These are phyloP conservation scores for Cryptosporidium xiaoi DNA, from an alignment of 169 alveolate species.

Conservation along the genomic window DNA sequence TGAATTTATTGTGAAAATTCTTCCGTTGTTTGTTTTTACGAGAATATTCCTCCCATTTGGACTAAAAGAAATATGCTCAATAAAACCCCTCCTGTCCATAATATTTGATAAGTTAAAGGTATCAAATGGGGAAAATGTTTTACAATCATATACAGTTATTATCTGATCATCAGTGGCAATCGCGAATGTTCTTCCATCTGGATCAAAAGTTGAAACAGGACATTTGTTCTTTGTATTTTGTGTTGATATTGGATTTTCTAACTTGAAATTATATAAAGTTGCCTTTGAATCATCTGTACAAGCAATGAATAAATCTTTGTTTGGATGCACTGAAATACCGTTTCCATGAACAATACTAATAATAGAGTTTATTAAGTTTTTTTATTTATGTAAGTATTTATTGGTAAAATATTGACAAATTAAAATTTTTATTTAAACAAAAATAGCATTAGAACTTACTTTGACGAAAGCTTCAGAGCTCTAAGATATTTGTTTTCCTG, in stretches of 20 bases:
- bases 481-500: conserved; percentile 60
- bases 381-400: too few species aligned
- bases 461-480: conserved; percentile 50
- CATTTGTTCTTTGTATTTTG: conserved; percentile 28
- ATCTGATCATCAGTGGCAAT: conserved; percentile 62
- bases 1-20: conserved; percentile 31
- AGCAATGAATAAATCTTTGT: conserved; percentile 21
- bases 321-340: conserved; percentile 53
- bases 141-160: conserved; percentile 51
- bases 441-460: conserved; percentile 19
- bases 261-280: conserved; percentile 43
- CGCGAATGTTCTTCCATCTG: conserved; percentile 63
- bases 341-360: conserved; percentile 13
- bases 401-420: neutral
- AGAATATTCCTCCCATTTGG: conserved; percentile 33
- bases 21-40: conserved; percentile 47
- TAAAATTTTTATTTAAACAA: neutral
- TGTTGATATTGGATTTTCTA: conserved; percentile 35
- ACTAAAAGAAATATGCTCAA: conserved; percentile 58
- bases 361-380: neutral
- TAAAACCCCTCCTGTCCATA: conserved; percentile 9
- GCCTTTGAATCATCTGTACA: conserved; percentile 51
- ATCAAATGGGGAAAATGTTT: conserved; percentile 58
- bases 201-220: conserved; percentile 59
- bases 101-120: conserved; percentile 17